phyloP scores from a whole-genome alignment of 768 basidiomycete genomes.

The Leccinum rimulosum region DNA sequence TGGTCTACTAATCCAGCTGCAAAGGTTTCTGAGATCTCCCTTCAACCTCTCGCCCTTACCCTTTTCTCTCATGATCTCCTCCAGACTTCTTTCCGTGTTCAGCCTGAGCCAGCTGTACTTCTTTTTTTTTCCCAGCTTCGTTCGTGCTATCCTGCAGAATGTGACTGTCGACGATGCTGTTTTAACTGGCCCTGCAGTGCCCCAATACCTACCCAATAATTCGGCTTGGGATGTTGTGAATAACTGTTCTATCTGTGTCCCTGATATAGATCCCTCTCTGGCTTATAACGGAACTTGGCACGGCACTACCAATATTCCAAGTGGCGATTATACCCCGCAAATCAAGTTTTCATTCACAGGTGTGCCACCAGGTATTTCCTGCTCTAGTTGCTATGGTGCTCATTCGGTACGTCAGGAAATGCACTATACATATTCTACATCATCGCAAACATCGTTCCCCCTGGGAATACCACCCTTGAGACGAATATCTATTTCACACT shows the following conservation, averaged over 20 bases:
- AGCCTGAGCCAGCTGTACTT: neutral
- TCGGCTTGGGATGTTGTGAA: conserved; percentile 5
- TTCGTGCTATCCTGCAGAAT: conserved; percentile 10
- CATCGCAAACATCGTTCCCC: conserved; percentile 4
- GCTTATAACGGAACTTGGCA: conserved; percentile 21
- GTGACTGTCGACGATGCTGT: conserved; percentile 17
- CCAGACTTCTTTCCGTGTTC: neutral
- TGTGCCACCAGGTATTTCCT: neutral
- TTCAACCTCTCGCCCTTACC: neutral
- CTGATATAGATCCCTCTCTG: neutral
- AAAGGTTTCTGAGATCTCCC: neutral
- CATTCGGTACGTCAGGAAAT: conserved; percentile 2
- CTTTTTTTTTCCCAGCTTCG: neutral
- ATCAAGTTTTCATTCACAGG: conserved; percentile 14
- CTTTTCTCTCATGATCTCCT: neutral
- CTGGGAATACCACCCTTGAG: too few species aligned
- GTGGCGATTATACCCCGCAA: neutral
- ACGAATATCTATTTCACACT: conserved; percentile 9
- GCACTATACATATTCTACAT: conserved; percentile 19
- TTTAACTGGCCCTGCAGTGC: conserved; percentile 4
- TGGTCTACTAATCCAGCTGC: neutral
- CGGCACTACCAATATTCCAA: neutral
- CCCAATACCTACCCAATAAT: conserved; percentile 7
- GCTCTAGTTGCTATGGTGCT: neutral
- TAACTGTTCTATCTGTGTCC: neutral